Percentiles rank a stretch among this genome's conserved stretches.
phyloP scores from a whole-genome alignment of 2,329 filamentous ascomycete genomes.

The Rhytidhysteron rufulum region DNA sequence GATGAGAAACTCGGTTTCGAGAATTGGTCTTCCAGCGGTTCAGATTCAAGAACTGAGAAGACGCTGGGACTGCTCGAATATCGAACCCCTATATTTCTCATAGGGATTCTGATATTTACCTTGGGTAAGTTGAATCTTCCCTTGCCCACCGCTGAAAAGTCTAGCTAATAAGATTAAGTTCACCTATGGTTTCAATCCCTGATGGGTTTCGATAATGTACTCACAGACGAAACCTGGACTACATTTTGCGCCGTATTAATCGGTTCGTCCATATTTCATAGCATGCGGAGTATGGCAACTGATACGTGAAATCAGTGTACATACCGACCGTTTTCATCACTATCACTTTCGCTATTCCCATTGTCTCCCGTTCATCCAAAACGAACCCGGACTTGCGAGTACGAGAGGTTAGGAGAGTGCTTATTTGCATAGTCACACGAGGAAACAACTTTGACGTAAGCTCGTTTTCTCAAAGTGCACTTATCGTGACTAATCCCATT shows the following conservation, averaged over 20 bases:
- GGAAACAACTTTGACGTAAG: constrained; percentile 1
- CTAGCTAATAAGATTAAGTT: background rate
- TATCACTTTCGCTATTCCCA: background rate
- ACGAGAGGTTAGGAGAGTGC: constrained; percentile 1
- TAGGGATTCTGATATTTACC: background rate
- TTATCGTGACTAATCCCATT: background rate
- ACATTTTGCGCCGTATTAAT: too few species aligned
- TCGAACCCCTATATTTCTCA: background rate
- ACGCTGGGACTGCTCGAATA: constrained; percentile 2
- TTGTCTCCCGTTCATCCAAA: background rate
- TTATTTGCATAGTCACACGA: background rate
- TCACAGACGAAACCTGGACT: too few species aligned
- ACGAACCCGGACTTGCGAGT: background rate
- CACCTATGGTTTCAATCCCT: too few species aligned
- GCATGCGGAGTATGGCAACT: too few species aligned
- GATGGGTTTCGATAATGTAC: too few species aligned
- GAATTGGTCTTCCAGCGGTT: too few species aligned
- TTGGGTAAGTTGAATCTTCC: background rate
- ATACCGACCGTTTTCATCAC: background rate
- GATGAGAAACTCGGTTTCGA: background rate
- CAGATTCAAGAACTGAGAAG: too few species aligned
- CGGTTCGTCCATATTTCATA: too few species aligned
- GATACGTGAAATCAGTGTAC: background rate
- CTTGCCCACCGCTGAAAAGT: background rate
- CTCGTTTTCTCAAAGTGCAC: background rate